A percentile compares a stretch with the other conserved stretches of the same genome.
phyloP scores from a whole-genome alignment of 2,329 filamentous ascomycete genomes.

The Didymella exigua region DNA sequence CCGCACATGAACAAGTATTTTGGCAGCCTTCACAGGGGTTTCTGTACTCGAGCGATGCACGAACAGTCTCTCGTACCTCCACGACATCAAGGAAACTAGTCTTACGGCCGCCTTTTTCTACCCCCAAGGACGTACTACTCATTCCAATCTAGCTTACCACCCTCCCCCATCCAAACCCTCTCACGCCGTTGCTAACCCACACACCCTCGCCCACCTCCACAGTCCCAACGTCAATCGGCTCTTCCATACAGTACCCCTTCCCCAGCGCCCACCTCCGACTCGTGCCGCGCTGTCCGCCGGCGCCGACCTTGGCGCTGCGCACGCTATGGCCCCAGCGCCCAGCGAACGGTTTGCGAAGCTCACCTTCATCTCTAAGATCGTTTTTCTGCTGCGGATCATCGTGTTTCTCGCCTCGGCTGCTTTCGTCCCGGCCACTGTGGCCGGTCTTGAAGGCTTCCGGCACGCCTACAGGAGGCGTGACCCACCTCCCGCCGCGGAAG shows the following conservation, averaged over 20 bases:
- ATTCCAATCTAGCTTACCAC: slow-evolving; percentile 33
- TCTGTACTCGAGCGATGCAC: no score
- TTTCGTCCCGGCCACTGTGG: no score
- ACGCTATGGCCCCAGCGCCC: slow-evolving; percentile 49
- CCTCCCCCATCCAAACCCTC: slow-evolving; percentile 66
- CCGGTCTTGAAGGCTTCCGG: slow-evolving; percentile 33
- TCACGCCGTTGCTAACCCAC: slow-evolving; percentile 87
- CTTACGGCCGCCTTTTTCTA: no score
- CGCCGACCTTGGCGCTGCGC: slow-evolving; percentile 57
- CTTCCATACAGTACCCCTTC: slow-evolving; percentile 69
- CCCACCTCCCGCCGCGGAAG: slow-evolving; percentile 73
- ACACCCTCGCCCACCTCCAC: slow-evolving; percentile 76
- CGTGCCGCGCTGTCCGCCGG: slow-evolving; percentile 82
- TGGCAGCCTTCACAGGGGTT: no score
- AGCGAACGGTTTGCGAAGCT: slow-evolving; percentile 43
- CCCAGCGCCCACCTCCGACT: slow-evolving; percentile 83
- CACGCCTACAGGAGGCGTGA: slow-evolving; percentile 69
- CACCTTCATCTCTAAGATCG: slow-evolving; percentile 37
- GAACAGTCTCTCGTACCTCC: no score
- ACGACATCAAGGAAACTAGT: no score
- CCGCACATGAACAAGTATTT: no score
- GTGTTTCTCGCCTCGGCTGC: neutral
- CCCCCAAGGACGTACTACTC: no score
- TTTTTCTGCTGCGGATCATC: neutral
- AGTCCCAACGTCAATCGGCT: slow-evolving; percentile 63